phyloP scores from a whole-genome alignment of 176 grass and related monocot genomes.

The Calamus simplicifolius region DNA sequence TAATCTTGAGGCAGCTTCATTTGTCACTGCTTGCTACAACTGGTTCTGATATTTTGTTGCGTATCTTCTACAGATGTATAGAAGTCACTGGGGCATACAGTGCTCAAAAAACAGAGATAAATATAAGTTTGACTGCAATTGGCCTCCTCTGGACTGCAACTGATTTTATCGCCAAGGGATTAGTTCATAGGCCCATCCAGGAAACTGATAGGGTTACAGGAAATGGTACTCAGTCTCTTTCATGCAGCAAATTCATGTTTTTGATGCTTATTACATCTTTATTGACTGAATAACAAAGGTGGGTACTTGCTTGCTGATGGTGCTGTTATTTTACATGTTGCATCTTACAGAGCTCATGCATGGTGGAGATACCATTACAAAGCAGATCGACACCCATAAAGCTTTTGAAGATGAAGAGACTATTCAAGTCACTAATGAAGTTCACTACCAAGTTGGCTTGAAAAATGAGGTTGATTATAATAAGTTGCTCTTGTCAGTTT shows the following conservation, averaged over 20 bases:
- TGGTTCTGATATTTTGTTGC: slow-evolving; percentile 27
- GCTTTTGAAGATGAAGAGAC: background rate
- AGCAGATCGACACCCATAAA: background rate
- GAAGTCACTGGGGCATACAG: slow-evolving; percentile 87
- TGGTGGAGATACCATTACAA: background rate
- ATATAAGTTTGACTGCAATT: slow-evolving; percentile 98
- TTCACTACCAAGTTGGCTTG: slow-evolving; percentile 13
- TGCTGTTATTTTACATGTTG: background rate
- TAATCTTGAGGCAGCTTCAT: too few species aligned
- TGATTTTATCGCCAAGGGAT: slow-evolving; percentile 93
- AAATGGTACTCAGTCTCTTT: background rate
- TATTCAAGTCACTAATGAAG: slow-evolving; percentile 3
- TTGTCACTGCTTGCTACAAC: background rate
- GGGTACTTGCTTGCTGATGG: background rate
- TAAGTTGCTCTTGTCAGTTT: slow-evolving; percentile 90
- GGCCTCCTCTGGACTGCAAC: slow-evolving; percentile 92
- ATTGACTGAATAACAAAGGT: background rate
- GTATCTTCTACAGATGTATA: slow-evolving; percentile 71
- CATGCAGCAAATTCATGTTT: too few species aligned
- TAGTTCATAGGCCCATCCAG: slow-evolving; percentile 44
- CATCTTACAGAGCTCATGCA: slow-evolving; percentile 23
- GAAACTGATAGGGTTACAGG: slow-evolving; percentile 25
- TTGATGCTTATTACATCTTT: too few species aligned
- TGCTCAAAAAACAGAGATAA: slow-evolving; percentile 87
- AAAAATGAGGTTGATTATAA: slow-evolving; percentile 63